Conservation (phyloP, 2,329 filamentous ascomycete genomes). For the Reticulascus tulasneorum region DNA sequence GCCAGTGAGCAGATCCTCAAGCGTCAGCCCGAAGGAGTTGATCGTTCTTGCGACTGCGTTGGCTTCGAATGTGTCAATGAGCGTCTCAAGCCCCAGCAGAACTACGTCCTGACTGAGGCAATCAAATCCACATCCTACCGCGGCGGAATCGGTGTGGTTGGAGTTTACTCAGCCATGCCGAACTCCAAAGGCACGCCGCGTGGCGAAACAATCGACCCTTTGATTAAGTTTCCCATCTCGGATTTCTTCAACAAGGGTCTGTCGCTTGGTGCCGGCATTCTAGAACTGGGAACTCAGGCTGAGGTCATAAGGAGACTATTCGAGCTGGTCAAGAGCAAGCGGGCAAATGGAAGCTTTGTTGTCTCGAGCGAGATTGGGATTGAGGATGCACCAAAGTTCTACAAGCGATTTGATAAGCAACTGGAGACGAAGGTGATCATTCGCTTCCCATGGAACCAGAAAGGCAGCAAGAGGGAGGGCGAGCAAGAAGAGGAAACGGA, state of each 20-base stretch:
- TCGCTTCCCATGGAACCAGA: too few relatives aligned
- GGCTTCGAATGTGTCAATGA: conserved; percentile 17
- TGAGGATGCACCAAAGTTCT: conserved; percentile 23
- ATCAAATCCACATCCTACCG: conserved; percentile 11
- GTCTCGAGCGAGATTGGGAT: conserved; percentile 20
- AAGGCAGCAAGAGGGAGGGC: too few relatives aligned
- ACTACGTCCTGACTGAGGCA: conserved; percentile 15
- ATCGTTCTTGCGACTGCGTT: conserved; percentile 18
- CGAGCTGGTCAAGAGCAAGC: conserved; percentile 17
- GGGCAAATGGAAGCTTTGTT: conserved; percentile 23
- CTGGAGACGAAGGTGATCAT: conserved; percentile 17
- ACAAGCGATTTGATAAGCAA: conserved; percentile 19
- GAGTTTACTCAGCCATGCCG: conserved; percentile 13
- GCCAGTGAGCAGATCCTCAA: conserved; percentile 16
- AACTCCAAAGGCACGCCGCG: conserved; percentile 14
- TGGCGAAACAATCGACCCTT: conserved; percentile 4
- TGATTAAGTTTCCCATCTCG: conserved; percentile 15
- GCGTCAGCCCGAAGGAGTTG: conserved; percentile 14
- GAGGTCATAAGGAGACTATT: conserved; percentile 11
- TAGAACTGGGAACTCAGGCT: too few relatives aligned
- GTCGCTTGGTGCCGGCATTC: conserved; percentile 7
- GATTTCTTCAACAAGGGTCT: conserved; percentile 15
- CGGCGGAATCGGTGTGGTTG: conserved; percentile 20
- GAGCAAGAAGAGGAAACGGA: too few relatives aligned
- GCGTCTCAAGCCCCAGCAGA: conserved; percentile 13